Base-by-base conservation (phyloP, 164 flowering plant species). In the Tinospora cordifolia region DNA sequence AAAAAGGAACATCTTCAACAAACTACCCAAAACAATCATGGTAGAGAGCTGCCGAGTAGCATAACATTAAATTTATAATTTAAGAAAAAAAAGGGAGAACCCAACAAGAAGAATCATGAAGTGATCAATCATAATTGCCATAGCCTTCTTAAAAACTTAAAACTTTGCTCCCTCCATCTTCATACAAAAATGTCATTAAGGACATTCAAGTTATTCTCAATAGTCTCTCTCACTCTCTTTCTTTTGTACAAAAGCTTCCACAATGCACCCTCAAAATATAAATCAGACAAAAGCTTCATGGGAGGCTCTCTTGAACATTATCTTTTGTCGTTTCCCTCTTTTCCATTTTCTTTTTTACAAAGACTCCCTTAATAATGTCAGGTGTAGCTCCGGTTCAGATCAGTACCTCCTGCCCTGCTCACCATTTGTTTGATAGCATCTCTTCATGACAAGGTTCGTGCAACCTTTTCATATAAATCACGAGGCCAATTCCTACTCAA, bases 401-500 rank as follows among this genome's bases (percentile, higher is more conserved):
- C 60, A 19, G 8, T 51, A 51, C 58, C 58, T 14, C 58, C 21
- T 5, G 24, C 25, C n/a, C n/a, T 0, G 21, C 60, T 21, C 6
- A 8, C 60, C 3, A 3, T 51, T 51, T 54, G 24, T 54, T 54
- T 54, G 60, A 54, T 21, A n/a, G 24, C 47, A 44, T n/a, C 22
- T n/a, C 22, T 19, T 17, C 2, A 4, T 19, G 83, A 91, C 66
- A 91, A 67, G 79, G 83, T 89, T 78, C 83, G 83, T 4, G 93
- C 93, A 74, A 93, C 92, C 80, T 83, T 90, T 40, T 91, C 91
- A 65, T 89, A 93, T 71, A 93, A 78, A 77, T 93, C 97, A 27
- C 82, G 92, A 14, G 98, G 98, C 95, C 98, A 93, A 66, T 88
- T 93, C 77, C 81, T 78, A 41, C 81, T 76, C 80, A 82, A 69